phyloP scores from a whole-genome alignment of 192 early-diverging fungal genomes.

The Coemansia sp. region DNA sequence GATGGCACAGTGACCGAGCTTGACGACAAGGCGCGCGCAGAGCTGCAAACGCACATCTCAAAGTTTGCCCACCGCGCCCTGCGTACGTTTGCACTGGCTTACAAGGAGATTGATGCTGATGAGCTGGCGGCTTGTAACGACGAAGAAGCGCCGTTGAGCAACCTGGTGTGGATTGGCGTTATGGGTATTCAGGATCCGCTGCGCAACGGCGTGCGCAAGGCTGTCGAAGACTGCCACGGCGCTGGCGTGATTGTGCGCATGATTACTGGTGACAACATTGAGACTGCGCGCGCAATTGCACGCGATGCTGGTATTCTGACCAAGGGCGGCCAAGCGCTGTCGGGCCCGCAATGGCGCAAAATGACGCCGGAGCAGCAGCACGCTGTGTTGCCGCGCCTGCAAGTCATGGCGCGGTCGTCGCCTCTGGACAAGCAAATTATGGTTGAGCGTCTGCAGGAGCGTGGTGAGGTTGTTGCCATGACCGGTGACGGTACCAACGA shows the following conservation, averaged over 20 bases:
- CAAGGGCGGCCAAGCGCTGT: slow-evolving; percentile 71
- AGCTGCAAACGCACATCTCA: slow-evolving; percentile 57
- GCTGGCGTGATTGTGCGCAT: slow-evolving; percentile 90
- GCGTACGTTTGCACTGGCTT: slow-evolving; percentile 73
- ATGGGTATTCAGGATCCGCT: slow-evolving; percentile 90
- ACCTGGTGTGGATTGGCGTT: slow-evolving; percentile 67
- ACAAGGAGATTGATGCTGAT: slow-evolving; percentile 56
- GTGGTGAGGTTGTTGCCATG: slow-evolving; percentile 71
- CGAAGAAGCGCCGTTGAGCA: slow-evolving; percentile 57
- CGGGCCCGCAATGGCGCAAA: slow-evolving; percentile 76
- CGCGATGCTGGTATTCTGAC: slow-evolving; percentile 81
- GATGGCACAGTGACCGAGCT: slow-evolving; percentile 55
- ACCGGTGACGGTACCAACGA: slow-evolving; percentile 90
- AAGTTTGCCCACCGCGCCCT: slow-evolving; percentile 66
- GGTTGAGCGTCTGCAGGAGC: slow-evolving; percentile 70
- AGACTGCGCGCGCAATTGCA: slow-evolving; percentile 91
- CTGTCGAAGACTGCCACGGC: slow-evolving; percentile 71
- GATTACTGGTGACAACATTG: slow-evolving; percentile 84
- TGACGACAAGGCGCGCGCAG: slow-evolving; percentile 39
- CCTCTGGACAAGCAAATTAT: slow-evolving; percentile 90
- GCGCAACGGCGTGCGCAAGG: slow-evolving; percentile 74
- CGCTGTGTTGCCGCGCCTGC: slow-evolving; percentile 65
- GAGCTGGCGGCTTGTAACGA: slow-evolving; percentile 53
- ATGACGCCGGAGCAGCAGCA: slow-evolving; percentile 66
- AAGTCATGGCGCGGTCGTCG: slow-evolving; percentile 85